Conservation (phyloP, 139 green algal genomes). For the Raphidocelis subcapitata region DNA sequence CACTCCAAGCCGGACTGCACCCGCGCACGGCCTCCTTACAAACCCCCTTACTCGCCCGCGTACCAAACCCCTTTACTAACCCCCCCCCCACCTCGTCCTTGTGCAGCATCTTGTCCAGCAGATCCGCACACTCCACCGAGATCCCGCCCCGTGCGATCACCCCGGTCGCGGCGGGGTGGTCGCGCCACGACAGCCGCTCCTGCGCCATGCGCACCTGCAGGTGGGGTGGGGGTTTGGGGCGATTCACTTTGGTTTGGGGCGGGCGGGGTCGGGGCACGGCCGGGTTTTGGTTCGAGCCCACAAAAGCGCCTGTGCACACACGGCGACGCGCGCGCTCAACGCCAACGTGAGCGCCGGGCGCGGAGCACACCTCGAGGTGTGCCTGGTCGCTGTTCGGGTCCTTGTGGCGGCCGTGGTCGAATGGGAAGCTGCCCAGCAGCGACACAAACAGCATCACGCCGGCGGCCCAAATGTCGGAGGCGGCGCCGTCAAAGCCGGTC, state of each 20-base stretch:
- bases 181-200: slow-evolving; percentile 32
- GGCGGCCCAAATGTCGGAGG: slow-evolving; percentile 52
- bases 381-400: slow-evolving; percentile 72
- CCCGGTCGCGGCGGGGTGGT: slow-evolving; percentile 11
- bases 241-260: too few species aligned
- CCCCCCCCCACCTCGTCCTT: slow-evolving; percentile 52
- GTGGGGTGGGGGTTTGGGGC: not conserved
- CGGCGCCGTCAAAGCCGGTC: not conserved
- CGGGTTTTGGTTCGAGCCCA: not conserved
- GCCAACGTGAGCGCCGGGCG: not conserved
- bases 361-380: slow-evolving; percentile 56
- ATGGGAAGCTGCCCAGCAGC: slow-evolving; percentile 78
- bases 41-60: not conserved
- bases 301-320: not conserved
- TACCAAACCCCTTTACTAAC: not conserved
- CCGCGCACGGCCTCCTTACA: too few species aligned
- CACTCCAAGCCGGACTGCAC: not conserved
- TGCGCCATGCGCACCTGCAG: slow-evolving; percentile 30
- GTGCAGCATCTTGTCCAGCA: slow-evolving; percentile 77
- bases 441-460: slow-evolving; percentile 77
- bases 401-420: slow-evolving; percentile 69
- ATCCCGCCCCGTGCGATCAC: not conserved
- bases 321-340: not conserved
- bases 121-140: slow-evolving; percentile 54
- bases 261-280: not conserved